Conservation (phyloP, 768 basidiomycete genomes). For the Tylopilus subfusipes region DNA sequence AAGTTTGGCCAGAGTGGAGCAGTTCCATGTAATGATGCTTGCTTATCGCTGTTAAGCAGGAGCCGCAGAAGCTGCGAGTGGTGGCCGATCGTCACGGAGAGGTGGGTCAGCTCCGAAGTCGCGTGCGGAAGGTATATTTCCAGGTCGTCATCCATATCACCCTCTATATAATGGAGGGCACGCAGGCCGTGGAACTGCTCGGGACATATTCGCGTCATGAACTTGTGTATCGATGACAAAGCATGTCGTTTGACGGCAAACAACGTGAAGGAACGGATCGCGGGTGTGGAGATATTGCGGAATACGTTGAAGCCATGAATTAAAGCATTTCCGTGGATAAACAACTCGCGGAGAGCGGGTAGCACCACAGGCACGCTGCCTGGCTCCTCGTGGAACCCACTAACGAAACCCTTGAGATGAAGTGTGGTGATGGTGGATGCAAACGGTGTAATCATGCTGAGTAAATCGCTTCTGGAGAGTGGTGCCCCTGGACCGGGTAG, state of each 20-base stretch:
- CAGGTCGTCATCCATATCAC: constrained; percentile 34
- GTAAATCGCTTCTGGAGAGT: constrained; percentile 25
- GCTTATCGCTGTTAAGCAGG: constrained; percentile 33
- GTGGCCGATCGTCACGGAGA: constrained; percentile 32
- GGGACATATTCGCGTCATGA: constrained; percentile 34
- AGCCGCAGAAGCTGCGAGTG: constrained; percentile 33
- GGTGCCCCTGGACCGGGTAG: constrained; percentile 28
- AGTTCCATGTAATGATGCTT: constrained; percentile 32
- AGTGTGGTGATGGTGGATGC: constrained; percentile 28
- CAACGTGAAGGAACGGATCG: constrained; percentile 24
- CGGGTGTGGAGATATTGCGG: constrained; percentile 34
- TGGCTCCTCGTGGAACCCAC: constrained; percentile 32
- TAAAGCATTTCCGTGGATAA: constrained; percentile 31
- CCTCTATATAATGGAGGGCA: constrained; percentile 33
- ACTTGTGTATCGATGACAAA: constrained; percentile 34
- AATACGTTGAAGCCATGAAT: constrained; percentile 34
- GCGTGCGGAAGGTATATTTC: constrained; percentile 33
- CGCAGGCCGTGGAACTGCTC: constrained; percentile 33
- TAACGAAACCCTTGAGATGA: constrained; percentile 33
- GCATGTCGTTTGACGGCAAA: constrained; percentile 26
- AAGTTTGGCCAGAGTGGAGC: constrained; percentile 31
- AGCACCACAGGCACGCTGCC: constrained; percentile 31
- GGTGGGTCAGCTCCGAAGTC: constrained; percentile 34
- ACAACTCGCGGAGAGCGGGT: constrained; percentile 27
- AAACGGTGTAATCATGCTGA: constrained; percentile 30